Conservation (phyloP, 306 rosid species). For the Rosa lucieae region DNA sequence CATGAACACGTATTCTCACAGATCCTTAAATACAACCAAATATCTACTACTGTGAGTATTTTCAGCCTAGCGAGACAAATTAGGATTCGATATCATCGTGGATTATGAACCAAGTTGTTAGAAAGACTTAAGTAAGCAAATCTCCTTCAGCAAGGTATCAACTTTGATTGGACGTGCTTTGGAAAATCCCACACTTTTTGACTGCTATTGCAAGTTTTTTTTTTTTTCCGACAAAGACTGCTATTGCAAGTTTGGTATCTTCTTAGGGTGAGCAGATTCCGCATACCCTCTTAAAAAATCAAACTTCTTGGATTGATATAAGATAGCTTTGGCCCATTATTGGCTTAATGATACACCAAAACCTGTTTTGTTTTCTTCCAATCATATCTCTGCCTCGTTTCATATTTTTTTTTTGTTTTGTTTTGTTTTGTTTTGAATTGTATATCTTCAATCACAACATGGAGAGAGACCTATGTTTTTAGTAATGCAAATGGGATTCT, state of each 20-base stretch:
- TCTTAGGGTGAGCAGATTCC: neutral
- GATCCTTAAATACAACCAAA: too few relatives aligned
- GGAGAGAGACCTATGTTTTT: neutral
- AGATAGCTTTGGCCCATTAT: neutral
- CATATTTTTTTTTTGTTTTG: neutral
- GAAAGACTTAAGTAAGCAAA: neutral
- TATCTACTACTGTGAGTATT: too few relatives aligned
- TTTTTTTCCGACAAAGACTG: too few relatives aligned
- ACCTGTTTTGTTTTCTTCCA: neutral
- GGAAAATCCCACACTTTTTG: slow-evolving; percentile 4
- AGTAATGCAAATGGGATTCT: neutral
- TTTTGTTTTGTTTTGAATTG: neutral
- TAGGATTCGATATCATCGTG: neutral
- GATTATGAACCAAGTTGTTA: neutral
- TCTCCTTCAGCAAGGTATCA: neutral
- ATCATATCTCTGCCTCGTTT: neutral
- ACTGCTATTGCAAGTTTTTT: neutral
- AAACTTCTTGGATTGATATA: neutral
- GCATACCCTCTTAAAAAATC: neutral
- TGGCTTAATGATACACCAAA: neutral
- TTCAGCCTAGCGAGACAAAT: neutral
- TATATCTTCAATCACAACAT: neutral
- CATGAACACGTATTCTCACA: too few relatives aligned
- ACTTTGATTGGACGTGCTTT: slow-evolving; percentile 4
- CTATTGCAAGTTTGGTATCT: too few relatives aligned